Base-by-base conservation (phyloP, 2,329 filamentous ascomycete species). In the Alternaria panax region DNA sequence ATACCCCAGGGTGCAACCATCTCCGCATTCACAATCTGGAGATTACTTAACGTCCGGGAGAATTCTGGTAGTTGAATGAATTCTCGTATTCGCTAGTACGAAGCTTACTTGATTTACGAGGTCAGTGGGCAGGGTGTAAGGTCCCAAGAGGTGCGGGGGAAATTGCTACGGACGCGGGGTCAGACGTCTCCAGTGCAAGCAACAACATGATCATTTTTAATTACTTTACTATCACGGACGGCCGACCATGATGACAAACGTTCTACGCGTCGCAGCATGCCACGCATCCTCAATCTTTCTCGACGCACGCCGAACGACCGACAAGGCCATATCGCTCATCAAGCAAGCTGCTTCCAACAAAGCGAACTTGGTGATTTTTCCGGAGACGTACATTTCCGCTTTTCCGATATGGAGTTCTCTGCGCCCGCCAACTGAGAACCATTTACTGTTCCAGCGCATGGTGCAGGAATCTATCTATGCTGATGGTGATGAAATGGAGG, bases 321-420 rank as follows among this genome's bases (percentile, higher is more conserved):
- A 80, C 7, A 86, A 85, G 62, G 79, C 79, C 12, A 76, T 85
- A 38, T 61, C 62, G 0, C 68, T 84, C 8, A 84, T 87, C 54
- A 69, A 79, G 16, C 66, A 79, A 61, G 83, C 84, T 0, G 78
- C 82, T 0, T 58, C 51, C 1, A 77, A 82, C 51, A 66, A 68
- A 0, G 83, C 84, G 7, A 79, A 85, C 22, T 72, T 87, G 4
- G 79, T 86, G 12, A 80, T 85, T 27, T 86, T 86, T 62, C 84
- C 85, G 0, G 84, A 86, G 66, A 80, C 82, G 0, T 84, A 78
- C 65, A 84, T 86, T 41, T 79, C 84, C 0, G 84, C 82, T 0
- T 87, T 85, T 48, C 84, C 85, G 0, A 55, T 85, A 20, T 86
- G 85, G 84, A 82, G 80, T 20, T 74, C 82, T 1, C 22, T 84